Evolutionary conservation across 257 asterid genomes (phyloP), one percentile per base, ranked within the genome.

Genomic region (Nicotiana noctiflora): DNA sequence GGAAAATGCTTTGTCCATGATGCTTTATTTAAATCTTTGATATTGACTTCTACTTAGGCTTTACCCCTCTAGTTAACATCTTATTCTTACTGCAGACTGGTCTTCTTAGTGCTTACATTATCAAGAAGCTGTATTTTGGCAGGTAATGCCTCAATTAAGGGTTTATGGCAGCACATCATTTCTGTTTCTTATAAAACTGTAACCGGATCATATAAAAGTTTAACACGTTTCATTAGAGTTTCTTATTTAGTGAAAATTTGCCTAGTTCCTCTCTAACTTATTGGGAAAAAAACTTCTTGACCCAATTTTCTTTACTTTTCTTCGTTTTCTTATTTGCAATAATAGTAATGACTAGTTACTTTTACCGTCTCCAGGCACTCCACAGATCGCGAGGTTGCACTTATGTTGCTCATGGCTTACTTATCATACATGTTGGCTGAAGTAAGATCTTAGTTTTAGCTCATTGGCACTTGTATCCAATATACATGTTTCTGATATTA

Each of bases 351-450:
- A 25, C 44, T 46, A 14, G 44, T 14, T 74, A 74, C 44, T 74
- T 49, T 46, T 49, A 23, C 9, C 3, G 23, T 74, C 44, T 74
- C 27, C 82, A 87, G 90, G 83, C 90, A 87, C 82, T 87, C 90
- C 34, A 87, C 90, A 44, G 87, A 87, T 87, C 90, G 90, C 37
- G 90, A 87, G 77, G 88, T 87, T 79, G 90, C 90, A 37, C 83
- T 87, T n/a, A 85, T 87, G 90, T 85, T 87, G 75, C 90, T 87
- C 62, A 87, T 87, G 90, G 88, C 90, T 61, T 87, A 87, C 65
- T 56, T 87, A 64, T 87, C 90, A 11, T 87, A 87, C 63, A 79
- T 81, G 82, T 74, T 87, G 31, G 88, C 90, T 5, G 90, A 87
- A 79, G 90, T 87, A 85, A 66, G 84, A 51, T 44, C 27, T 9